Base-by-base conservation (phyloP, 768 basidiomycete species). In the Tricholoma sp. region DNA sequence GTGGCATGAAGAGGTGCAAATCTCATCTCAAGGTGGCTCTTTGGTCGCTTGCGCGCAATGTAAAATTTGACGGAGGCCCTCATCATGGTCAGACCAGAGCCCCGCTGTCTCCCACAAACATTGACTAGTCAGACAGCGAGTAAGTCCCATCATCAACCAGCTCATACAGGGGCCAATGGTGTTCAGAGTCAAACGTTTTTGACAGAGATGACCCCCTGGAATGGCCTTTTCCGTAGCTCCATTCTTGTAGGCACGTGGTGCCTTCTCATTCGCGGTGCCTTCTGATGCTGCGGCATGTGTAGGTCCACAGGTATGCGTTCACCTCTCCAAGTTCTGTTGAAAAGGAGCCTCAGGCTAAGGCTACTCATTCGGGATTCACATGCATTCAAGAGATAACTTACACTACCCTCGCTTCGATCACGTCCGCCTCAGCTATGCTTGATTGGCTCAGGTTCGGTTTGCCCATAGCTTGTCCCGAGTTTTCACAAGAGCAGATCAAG, bases 1-100 rank as follows among this genome's bases (percentile, higher is more conserved):
- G 62, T 50, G 62, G 61, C 49, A 63, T 58, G 13, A 54, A 55
- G 24, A 53, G 52, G 10, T 24, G 62, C 1, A 70, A 68, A 66
- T 70, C 7, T 63, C 58, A 8, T 62, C 63, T 1, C 51, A 41
- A 31, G 58, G 65, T 9, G 51, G 60, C 10, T 24, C 57, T 10
- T 51, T 65, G 1, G 41, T 6, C 52, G 2, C 47, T 62, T 4
- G 37, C 54, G 15, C 53, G 55, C 5, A 60, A 59, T 28, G 28
- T 50, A 13, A 64, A 64, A 39, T 2, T 20, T 1, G 52, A 60
- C 24, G 36, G 51, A 3, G 61, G 63, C 4, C 58, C 60, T 39
- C 29, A 58, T 18, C 57, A 64, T 34, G 50, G 56, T 1, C 4
- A 5, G 6, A 64, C 63, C 12, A 61, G 63, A n/a, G 44, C 33